phyloP scores from a whole-genome alignment of 2,329 filamentous ascomycete species.

The Monosporascus sp. region DNA sequence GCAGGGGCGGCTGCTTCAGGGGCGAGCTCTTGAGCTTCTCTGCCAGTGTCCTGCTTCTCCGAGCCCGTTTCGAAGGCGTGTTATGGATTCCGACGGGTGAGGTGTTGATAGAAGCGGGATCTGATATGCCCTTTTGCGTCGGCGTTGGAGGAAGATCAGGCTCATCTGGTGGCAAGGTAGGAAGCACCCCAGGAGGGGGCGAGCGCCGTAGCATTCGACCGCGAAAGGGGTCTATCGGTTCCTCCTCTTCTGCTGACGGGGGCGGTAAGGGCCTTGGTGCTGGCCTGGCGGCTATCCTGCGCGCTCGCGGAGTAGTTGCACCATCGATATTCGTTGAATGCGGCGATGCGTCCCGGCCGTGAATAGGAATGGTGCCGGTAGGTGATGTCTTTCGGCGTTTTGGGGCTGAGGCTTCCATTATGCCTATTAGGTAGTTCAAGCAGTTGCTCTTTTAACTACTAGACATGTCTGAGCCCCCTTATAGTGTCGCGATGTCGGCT shows the following conservation, averaged over 20 bases:
- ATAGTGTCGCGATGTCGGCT: too few relatives aligned
- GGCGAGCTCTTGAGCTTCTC: slow-evolving; percentile 43
- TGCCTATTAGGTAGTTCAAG: slow-evolving; percentile 1
- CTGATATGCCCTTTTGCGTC: slow-evolving; percentile 40
- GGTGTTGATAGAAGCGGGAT: slow-evolving; percentile 46
- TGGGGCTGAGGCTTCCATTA: slow-evolving; percentile 53
- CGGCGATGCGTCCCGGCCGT: slow-evolving; percentile 9
- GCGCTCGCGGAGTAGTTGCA: slow-evolving; percentile 30
- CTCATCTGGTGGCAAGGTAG: slow-evolving; percentile 39
- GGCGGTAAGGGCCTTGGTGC: slow-evolving; percentile 43
- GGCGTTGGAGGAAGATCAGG: slow-evolving; percentile 60
- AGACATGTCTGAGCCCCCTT: too few relatives aligned
- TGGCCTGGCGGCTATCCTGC: slow-evolving; percentile 37
- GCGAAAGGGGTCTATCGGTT: slow-evolving; percentile 37
- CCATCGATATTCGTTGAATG: slow-evolving; percentile 24
- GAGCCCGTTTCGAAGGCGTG: slow-evolving; percentile 47
- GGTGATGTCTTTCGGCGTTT: slow-evolving; percentile 62
- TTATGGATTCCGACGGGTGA: slow-evolving; percentile 56
- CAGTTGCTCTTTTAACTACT: neutral
- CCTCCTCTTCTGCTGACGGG: slow-evolving; percentile 37
- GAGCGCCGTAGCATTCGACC: slow-evolving; percentile 31
- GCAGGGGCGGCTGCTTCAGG: slow-evolving; percentile 38
- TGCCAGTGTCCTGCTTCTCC: slow-evolving; percentile 35
- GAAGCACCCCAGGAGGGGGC: slow-evolving; percentile 29
- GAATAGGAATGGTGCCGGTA: slow-evolving; percentile 37